Evolutionary conservation across 208 protist species (phyloP), one percentile per base, ranked within the genome.

Genomic region (Leptomonas seymouri): DNA sequence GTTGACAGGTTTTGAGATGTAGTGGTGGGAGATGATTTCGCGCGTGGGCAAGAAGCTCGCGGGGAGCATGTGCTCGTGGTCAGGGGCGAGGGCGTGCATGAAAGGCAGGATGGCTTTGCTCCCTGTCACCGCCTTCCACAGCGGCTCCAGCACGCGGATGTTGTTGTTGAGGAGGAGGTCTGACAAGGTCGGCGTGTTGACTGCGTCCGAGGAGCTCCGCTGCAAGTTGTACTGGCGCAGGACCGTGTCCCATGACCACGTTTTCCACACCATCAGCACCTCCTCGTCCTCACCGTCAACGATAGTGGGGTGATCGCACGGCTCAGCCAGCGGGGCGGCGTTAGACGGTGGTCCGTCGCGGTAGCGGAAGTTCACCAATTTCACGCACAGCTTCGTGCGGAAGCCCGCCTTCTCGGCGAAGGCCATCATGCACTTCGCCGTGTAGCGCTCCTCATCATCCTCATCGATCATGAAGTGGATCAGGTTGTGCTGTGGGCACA

Each of bases 401-500:
- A 96, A 93, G 16, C 81, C 87, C 12, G 80, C 82, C 45, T 71
- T 48, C 63, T 85, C 78, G 20, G 86, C 90, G 42, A 84, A 86
- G 57, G 63, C 64, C 76, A 88, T 87, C 71, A 86, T 84, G 71
- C 84, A 91, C 73, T 84, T 62, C 15, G 87, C 87, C 0, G 87
- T 93, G 71, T 93, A 95, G 21, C 86, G 74, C 68, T 96, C 87
- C 71, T 93, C 86, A 70, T 92, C 84, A 73, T 93, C 85, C 39
- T 91, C 80, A 77, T 88, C 86, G 70, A 96, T 89, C 80, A 96
- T 85, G 74, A 95, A 95, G 63, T 93, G 87, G 34, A 93, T 85
- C 11, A 93, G 54, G 16, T 62, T 65, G 64, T 89, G 82, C 27
- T 46, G 49, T 31, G 86, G 83, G 67, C 70, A 87, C 54, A 81